Base-by-base conservation (phyloP, 2,329 filamentous ascomycete genomes). In the Diaporthe humulicola region DNA sequence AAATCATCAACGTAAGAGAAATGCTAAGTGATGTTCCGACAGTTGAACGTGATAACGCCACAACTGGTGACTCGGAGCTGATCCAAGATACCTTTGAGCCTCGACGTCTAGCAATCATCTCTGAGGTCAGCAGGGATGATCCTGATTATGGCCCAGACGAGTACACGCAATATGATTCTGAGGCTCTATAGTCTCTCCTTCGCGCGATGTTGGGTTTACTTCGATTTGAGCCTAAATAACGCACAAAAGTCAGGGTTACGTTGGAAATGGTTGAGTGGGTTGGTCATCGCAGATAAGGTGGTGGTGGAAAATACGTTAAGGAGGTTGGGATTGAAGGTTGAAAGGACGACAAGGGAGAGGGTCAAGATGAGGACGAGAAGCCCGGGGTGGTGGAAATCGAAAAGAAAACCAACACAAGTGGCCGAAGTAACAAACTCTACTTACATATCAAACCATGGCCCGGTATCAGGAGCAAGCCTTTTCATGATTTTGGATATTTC, bases 201-300 rank as follows among this genome's bases (percentile, higher is more conserved):
- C 60, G 40, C 40, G 17, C 60, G 22, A 45, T 64, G 9, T 17
- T 33, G 40, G 40, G 25, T 33, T 33, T 64, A 33, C 60, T 64
- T 15, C 60, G 12, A 1, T 33, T 22, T 33, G 25, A 64, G 40
- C 60, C 60, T 19, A 14, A 33, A 7, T 10, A 33, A 2, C 61
- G 61, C 6, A 12, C 2, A 19, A 36, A 10, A 33, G 17, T 50
- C 3, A 50, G n/a, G 28, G 28, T 36, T 33, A 19, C 28, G 5
- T 17, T 66, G 19, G 9, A 36, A 66, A 19, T 66, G 61, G 36
- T 66, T 9, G 28, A 66, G 42, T 66, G 42, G 61, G 19, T 66
- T 50, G 42, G 36, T 33, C 19, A 66, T 50, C 28, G 42, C 19
- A 48, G 61, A 66, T 28, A 61, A 12, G 15, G 15, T 1, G 28